A percentile compares a stretch with the other conserved stretches of the same genome.
phyloP scores from a whole-genome alignment of 129 eudicot genomes.

The Flaveria sonorensis region DNA sequence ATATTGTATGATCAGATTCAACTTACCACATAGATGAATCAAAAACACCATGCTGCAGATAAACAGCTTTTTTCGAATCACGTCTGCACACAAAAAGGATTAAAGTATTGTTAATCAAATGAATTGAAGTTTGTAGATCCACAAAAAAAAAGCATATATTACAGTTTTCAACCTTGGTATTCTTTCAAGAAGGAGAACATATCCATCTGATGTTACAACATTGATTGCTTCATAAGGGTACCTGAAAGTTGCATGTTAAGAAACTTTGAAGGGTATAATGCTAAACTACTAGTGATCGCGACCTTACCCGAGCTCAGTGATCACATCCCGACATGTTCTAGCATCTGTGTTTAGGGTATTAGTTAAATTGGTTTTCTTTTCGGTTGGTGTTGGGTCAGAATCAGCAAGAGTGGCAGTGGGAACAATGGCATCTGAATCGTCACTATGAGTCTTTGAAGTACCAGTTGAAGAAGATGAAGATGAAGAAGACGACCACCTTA shows the following conservation, averaged over 20 bases:
- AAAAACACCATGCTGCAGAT: slow-evolving; percentile 89
- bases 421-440: slow-evolving; percentile 42
- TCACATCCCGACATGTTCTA: slow-evolving; percentile 89
- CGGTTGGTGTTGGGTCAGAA: slow-evolving; percentile 61
- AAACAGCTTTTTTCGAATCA: slow-evolving; percentile 80
- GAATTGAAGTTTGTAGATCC: slow-evolving; percentile 4
- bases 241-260: slow-evolving; percentile 39
- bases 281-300: neutral
- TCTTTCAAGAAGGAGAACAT: slow-evolving; percentile 86
- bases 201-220: slow-evolving; percentile 91
- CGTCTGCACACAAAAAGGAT: slow-evolving; percentile 45
- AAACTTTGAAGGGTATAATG: neutral
- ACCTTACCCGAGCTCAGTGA: slow-evolving; percentile 88
- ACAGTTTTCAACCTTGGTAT: slow-evolving; percentile 68
- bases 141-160: neutral
- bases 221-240: slow-evolving; percentile 92
- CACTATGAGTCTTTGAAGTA: slow-evolving; percentile 17
- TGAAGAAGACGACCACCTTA: slow-evolving; percentile 51
- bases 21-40: slow-evolving; percentile 98
- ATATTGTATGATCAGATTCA: neutral
- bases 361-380: slow-evolving; percentile 50
- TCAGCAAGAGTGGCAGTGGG: slow-evolving; percentile 62
- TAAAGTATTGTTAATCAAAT: slow-evolving; percentile 4
- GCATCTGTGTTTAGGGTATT: slow-evolving; percentile 74
- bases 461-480: slow-evolving; percentile 29